Evolutionary conservation across 1,139 yeast genomes (phyloP), one percentile per base, ranked within the genome.

Genomic region (Yamadazyma friedrichii): DNA sequence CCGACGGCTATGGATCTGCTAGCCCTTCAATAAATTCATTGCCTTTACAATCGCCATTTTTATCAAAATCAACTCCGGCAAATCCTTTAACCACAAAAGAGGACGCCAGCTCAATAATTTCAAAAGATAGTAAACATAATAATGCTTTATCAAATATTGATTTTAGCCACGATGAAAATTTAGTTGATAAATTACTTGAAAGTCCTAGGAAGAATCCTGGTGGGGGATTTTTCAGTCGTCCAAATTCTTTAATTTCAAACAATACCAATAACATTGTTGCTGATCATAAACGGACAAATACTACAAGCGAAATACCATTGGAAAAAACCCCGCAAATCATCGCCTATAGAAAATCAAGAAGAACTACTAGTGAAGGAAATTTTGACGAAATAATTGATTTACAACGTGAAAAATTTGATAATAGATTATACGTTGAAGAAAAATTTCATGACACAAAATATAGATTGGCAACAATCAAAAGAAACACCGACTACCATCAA

Each of bases 401-500:
- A 16, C 55, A 62, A 9, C 49, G 58, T 36, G 61, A 59, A 12
- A 59, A 56, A 39, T 65, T 50, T 43, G 76, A 71, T 45, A 47
- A 61, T 2, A 59, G 55, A 39, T 50, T 70, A 16, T 72, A 70
- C 43, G 62, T 61, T n/a, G 70, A 62, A 36, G 76, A 70, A 44
- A 58, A 56, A 40, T 68, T 54, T 46, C 56, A 56, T 31, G 65
- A 59, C 43, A 58, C 74, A 1, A 55, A 45, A 31, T 80, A 56
- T 48, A 59, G 76, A 38, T 84, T 71, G 58, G 91, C 98, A 1
- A 73, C 84, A 11, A 73, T 75, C 50, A 80, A 78, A 48, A 70
- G 96, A 40, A 84, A 91, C 54, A 70, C 76, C 2, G 96, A 88
- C 26, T 91, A 87, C 58, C 97, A 89, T 58, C 78, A 77, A 38